Base-by-base conservation (phyloP, 305 asterid species). In the Lippia alba region DNA sequence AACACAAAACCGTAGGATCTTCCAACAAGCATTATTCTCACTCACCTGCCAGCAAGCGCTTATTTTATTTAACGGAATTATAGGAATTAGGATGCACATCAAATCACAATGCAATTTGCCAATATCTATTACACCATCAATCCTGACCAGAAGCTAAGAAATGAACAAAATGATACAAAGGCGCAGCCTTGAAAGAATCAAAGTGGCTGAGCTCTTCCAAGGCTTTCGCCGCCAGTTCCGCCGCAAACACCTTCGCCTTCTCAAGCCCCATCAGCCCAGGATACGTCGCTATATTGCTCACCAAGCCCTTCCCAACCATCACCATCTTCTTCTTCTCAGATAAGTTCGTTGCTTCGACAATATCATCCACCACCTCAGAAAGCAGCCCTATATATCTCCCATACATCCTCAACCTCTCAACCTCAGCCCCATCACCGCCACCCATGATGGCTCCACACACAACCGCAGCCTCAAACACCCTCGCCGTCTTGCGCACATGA, bases 291-390 rank as follows among this genome's bases (percentile, higher is more conserved):
- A 84, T 90, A 14, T 77, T 81, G 1, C 76, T 76, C 1, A 69
- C 85, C 80, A 86, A 56, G 46, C 88, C 96, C 44, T 88, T 90
- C 4, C 96, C 91, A 1, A 94, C 95, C 6, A 36, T 7, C 41
- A 36, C 5, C 41, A 90, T 36, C 41, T 92, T 90, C 81, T 90
- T 90, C 32, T 94, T 83, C 74, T 72, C 75, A 12, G 94, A 80
- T 6, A 89, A 78, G 75, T 80, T 77, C 0, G 96, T 85, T 6
- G 85, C 89, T 59, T 89, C 96, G 46, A 89, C 75, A 54, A 89
- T 81, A 44, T 89, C 96, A 61, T 89, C 96, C 77, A 89, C 96
- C 81, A 89, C 96, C 79, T 89, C 94, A 81, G 86, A 90, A 70
- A 90, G 77, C 74, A 87, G 67, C 36, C 96, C 95, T 0, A 85